Base-by-base conservation (phyloP, 208 protist species). In the Leishmania lainsoni region DNA sequence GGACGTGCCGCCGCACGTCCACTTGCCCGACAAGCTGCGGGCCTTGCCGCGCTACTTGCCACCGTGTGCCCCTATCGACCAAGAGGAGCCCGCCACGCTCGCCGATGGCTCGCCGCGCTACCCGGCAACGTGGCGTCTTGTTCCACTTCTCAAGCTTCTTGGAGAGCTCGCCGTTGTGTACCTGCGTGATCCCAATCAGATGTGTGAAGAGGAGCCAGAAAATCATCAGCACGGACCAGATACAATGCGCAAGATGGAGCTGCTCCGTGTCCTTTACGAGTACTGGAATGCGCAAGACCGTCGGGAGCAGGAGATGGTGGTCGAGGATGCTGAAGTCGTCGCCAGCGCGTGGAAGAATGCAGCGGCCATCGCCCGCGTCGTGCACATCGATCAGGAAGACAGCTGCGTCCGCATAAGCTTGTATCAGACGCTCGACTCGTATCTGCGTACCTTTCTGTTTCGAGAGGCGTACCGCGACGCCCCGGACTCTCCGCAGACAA, bases 221-320 rank as follows among this genome's bases (percentile, higher is more conserved):
- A 82, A 90, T 79, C 88, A 93, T 79, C 82, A 91, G 75, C 90
- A 97, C 76, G 91, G 90, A 51, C 87, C 89, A 0, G 86, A 91
- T 70, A 96, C 92, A 39, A 92, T 97, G 72, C 90, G 92, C 54
- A 97, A 95, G 83, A 81, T 95, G 80, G 94, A 97, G 87, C 83
- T 96, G 56, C 81, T 97, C 78, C 91, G 89, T 45, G 76, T 89
- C 42, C 54, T 96, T 39, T 88, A 92, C 77, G 93, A 96, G 83
- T 97, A 90, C 84, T 97, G 92, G 90, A 93, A 96, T 68, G 86
- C 90, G 54, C 94, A 95, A 77, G 91, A 97, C 81, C 78, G 87
- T 26, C 66, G 79, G 3, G 92, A 97, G 86, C 88, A 90, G 71
- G 75, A 79, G 68, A 89, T 94, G 89, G 83, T 93, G 22, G 83